phyloP scores from a whole-genome alignment of 345 rosid species.

The Populus alba region DNA sequence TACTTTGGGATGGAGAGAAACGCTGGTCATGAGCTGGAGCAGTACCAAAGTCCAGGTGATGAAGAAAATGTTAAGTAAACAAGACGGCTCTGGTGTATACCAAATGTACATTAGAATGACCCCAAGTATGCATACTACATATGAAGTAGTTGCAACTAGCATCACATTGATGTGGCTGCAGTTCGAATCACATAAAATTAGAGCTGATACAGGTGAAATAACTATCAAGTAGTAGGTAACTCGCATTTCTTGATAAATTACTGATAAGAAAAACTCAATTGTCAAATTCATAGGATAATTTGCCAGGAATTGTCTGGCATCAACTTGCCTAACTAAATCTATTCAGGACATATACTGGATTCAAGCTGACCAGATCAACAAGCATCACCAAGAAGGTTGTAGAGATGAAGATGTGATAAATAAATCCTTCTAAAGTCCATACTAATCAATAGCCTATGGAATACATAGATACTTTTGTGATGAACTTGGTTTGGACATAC shows the following conservation, averaged over 20 bases:
- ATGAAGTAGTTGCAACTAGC: conserved; percentile 63
- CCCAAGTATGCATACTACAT: conserved; percentile 71
- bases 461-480: too few species aligned
- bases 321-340: not conserved
- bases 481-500: too few species aligned
- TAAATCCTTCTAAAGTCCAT: not conserved
- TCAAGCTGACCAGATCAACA: not conserved
- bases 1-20: conserved; percentile 85
- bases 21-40: conserved; percentile 89
- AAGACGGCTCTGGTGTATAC: conserved; percentile 82
- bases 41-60: conserved; percentile 91
- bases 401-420: not conserved
- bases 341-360: not conserved
- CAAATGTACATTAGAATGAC: conserved; percentile 90
- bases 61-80: conserved; percentile 89
- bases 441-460: too few species aligned
- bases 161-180: conserved; percentile 77
- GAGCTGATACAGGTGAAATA: not conserved
- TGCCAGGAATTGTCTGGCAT: not conserved
- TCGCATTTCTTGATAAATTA: too few species aligned
- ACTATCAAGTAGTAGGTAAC: not conserved
- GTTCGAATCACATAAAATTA: not conserved
- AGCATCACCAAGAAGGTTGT: too few species aligned
- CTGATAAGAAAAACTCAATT: not conserved
- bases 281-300: too few species aligned